Evolutionary conservation across 495 filamentous ascomycete species (phyloP).

Genomic region (Aspergillus panamensis): DNA sequence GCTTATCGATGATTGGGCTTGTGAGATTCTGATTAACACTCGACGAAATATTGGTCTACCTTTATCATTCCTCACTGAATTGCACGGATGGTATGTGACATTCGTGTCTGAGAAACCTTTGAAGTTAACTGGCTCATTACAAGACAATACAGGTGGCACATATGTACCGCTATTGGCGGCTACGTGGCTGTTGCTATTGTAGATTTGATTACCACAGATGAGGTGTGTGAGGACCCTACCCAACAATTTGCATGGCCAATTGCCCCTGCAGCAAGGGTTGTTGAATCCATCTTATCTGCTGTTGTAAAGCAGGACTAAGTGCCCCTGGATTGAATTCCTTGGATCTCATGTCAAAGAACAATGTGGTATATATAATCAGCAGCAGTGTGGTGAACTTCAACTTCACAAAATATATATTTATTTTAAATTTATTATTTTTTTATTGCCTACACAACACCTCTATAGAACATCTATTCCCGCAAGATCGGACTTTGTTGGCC

Average conservation of each 20-base stretch:
- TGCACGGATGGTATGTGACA: slow-evolving; percentile 32
- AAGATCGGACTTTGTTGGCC: too few species aligned
- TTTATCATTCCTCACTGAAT: slow-evolving; percentile 28
- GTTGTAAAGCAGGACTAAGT: too few species aligned
- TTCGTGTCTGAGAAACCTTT: neutral
- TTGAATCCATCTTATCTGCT: too few species aligned
- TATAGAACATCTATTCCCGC: too few species aligned
- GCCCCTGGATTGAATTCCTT: too few species aligned
- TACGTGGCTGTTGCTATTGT: slow-evolving; percentile 32
- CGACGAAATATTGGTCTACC: slow-evolving; percentile 29
- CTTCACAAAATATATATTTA: too few species aligned
- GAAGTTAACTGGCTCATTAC: neutral
- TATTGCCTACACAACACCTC: too few species aligned
- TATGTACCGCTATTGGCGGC: slow-evolving; percentile 33
- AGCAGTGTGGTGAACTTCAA: too few species aligned
- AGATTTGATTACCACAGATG: slow-evolving; percentile 27
- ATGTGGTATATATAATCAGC: too few species aligned
- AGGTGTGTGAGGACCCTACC: slow-evolving; percentile 23
- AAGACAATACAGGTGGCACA: slow-evolving; percentile 28
- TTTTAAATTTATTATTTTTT: too few species aligned
- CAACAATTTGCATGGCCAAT: slow-evolving; percentile 27
- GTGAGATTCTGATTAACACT: slow-evolving; percentile 11
- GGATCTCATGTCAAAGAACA: too few species aligned
- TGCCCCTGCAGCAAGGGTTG: too few species aligned
- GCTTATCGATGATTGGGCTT: slow-evolving; percentile 23